Evolutionary conservation across 768 basidiomycete genomes (phyloP), one percentile per base, ranked within the genome.

Genomic region (Xanthoconium purpureum): DNA sequence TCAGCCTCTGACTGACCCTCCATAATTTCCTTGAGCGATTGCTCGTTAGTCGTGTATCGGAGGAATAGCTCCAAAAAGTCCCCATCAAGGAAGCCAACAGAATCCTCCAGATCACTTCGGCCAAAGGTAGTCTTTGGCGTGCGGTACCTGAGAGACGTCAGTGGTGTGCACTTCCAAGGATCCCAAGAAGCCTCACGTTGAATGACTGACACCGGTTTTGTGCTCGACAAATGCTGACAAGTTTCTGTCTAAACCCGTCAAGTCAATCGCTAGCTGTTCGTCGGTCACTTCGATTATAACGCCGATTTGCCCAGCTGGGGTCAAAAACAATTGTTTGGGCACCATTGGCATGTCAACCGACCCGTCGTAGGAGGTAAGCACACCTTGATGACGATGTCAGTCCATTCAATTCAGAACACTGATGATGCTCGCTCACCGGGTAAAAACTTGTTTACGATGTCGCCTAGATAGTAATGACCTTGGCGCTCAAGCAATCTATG

Each of bases 21-120:
- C 36, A 38, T 52, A 15, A 38, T 53, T 38, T 77, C 72, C 50
- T 78, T 69, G n/a, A 84, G 71, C 24, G 77, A 70, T 6, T 74
- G 64, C 1, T 77, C 71, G 18, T 78, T 72, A 13, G 64, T 68
- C 37, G 65, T 66, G 47, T 78, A 74, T 17, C 70, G 71, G 50
- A 87, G 75, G 69, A 89, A 84, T 18, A 75, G 73, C 69, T 94
- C 90, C 18, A 97, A 66, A 60, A 94, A 89, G 65, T 91, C 88
- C 2, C 94, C 94, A 58, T 97, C 94, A 30, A 97, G 75, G 77
- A 97, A 94, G 15, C 92, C 93, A 39, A 78, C 79, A 2, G 88
- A 79, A 1, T 78, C 63, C 33, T 86, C 81, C 9, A 79, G 75
- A 62, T 90, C 88, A 47, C 79, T 84, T 24, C 77, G 75, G 8